Percentiles rank a stretch among this genome's conserved stretches.
Evolutionary conservation across 306 rosid species (phyloP).

Genomic region (Sesbania bispinosa): DNA sequence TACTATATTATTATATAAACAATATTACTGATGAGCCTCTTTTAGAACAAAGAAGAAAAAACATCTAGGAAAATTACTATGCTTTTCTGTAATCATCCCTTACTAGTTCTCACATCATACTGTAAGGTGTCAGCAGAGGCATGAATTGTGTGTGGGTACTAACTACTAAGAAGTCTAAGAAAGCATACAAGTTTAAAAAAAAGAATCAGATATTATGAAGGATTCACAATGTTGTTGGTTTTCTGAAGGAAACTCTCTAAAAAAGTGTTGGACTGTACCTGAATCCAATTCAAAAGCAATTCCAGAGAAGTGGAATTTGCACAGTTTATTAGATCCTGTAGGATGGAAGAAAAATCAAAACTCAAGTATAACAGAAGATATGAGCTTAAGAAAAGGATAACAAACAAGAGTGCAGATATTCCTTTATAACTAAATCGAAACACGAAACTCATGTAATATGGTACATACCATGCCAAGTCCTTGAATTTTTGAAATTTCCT

Average conservation of each 20-base stretch:
- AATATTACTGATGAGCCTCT: neutral
- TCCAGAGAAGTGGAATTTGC: constrained; percentile 57
- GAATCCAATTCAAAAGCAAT: constrained; percentile 78
- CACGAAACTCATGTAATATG: constrained; percentile 5
- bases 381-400: neutral
- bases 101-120: neutral
- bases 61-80: neutral
- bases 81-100: neutral
- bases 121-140: neutral
- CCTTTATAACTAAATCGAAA: neutral
- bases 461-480: constrained; percentile 52
- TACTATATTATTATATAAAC: neutral
- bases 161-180: neutral
- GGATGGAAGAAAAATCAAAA: constrained; percentile 15
- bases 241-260: neutral
- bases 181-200: neutral
- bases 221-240: neutral
- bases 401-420: neutral
- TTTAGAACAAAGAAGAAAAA: neutral
- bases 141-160: neutral
- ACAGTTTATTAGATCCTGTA: constrained; percentile 45
- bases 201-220: neutral
- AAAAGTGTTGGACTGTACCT: constrained; percentile 48
- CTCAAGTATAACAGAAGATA: neutral
- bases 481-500: constrained; percentile 70